Percentiles rank a stretch among this genome's conserved stretches.
Evolutionary conservation across 257 asterid genomes (phyloP).

Genomic region (Anisodus tanguticus): DNA sequence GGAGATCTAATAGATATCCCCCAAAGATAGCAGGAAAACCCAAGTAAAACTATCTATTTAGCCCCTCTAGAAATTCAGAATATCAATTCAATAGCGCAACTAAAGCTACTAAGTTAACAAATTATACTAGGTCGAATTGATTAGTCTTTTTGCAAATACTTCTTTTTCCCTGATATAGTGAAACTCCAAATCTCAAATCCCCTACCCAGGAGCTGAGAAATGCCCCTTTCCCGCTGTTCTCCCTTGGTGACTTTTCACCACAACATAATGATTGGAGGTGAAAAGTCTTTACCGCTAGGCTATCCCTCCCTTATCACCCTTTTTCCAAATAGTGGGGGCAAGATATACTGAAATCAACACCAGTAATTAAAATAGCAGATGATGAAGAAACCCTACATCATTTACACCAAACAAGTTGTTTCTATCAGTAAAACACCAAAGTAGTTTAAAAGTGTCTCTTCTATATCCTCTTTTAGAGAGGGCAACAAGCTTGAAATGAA

Average conservation of each 20-base stretch:
- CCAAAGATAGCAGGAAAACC: neutral
- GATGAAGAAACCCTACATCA: neutral
- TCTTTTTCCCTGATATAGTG: neutral
- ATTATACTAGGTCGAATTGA: neutral
- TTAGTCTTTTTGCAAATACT: neutral
- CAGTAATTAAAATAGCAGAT: too few relatives aligned
- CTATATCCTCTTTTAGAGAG: neutral
- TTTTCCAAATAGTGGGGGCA: too few relatives aligned
- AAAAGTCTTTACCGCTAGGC: neutral
- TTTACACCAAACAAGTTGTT: neutral
- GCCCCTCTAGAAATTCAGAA: conserved; percentile 11
- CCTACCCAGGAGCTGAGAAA: neutral
- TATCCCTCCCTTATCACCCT: neutral
- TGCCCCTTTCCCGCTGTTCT: neutral
- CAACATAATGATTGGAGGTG: neutral
- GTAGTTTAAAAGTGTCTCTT: neutral
- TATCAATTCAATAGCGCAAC: neutral
- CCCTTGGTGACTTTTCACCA: neutral
- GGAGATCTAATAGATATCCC: neutral
- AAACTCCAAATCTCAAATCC: neutral
- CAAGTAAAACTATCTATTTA: neutral
- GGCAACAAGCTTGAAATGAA: neutral
- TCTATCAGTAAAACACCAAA: neutral
- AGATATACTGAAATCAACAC: too few relatives aligned
- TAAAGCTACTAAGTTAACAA: neutral